Conservation (phyloP, 2,329 filamentous ascomycete species). For the Xylariomycetidae sp. region DNA sequence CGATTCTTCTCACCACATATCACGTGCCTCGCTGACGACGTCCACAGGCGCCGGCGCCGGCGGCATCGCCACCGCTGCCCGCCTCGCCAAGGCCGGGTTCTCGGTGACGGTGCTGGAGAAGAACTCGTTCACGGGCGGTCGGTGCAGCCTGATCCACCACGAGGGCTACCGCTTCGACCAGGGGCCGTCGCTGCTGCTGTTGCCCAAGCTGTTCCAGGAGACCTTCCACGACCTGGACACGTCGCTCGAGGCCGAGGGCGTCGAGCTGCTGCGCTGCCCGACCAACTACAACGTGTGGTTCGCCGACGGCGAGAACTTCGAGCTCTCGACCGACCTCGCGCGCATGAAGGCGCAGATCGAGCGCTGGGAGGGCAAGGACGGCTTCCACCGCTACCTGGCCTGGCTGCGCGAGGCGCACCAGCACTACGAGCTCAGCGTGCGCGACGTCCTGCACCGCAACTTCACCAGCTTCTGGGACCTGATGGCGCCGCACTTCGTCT, state of each 20-base stretch:
- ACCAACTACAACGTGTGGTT: conserved; percentile 76
- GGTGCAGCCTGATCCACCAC: conserved; percentile 61
- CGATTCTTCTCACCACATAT: background rate
- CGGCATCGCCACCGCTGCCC: conserved; percentile 66
- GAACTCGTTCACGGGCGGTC: conserved; percentile 66
- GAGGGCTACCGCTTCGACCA: conserved; percentile 69
- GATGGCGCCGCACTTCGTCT: conserved; percentile 52
- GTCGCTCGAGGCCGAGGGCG: conserved; percentile 59
- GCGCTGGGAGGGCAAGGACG: conserved; percentile 66
- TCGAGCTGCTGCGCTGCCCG: conserved; percentile 65
- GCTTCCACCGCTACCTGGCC: conserved; percentile 63
- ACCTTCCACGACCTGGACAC: conserved; percentile 66
- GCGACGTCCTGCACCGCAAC: conserved; percentile 62
- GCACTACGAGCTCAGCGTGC: conserved; percentile 65
- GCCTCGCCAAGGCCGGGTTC: conserved; percentile 66
- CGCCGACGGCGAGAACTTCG: conserved; percentile 59
- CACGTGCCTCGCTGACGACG: conserved; percentile 7
- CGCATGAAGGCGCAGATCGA: conserved; percentile 69
- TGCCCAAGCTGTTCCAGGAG: conserved; percentile 66
- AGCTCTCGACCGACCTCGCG: conserved; percentile 63
- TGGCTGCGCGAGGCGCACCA: conserved; percentile 64
- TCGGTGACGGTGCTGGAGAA: conserved; percentile 75
- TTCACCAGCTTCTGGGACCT: conserved; percentile 59
- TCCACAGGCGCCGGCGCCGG: conserved; percentile 62
- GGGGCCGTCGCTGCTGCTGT: conserved; percentile 67